Conservation (phyloP, 1,139 yeast genomes). For the Pichia sp. region DNA sequence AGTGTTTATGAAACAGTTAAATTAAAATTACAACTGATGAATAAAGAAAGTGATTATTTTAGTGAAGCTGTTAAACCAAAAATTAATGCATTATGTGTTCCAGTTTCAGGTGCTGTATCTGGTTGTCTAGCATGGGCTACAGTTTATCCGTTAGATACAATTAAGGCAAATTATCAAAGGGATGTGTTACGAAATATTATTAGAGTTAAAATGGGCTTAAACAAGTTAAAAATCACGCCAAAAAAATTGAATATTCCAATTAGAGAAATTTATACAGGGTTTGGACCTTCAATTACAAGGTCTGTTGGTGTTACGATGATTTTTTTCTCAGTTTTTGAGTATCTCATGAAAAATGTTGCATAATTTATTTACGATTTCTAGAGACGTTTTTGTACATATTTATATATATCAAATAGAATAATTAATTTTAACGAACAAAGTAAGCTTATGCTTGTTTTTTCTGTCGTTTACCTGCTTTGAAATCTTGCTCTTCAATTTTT, state of each 20-base stretch:
- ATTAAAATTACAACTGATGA: slow-evolving; percentile 34
- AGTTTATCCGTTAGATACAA: slow-evolving; percentile 76
- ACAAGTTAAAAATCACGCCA: slow-evolving; percentile 31
- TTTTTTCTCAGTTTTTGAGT: slow-evolving; percentile 69
- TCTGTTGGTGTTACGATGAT: slow-evolving; percentile 70
- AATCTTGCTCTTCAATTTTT: slow-evolving; percentile 30
- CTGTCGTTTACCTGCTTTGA: slow-evolving; percentile 19
- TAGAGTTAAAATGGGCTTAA: slow-evolving; percentile 41
- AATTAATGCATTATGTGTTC: slow-evolving; percentile 22
- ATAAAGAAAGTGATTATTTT: slow-evolving; percentile 6
- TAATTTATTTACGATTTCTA: too few relatives aligned
- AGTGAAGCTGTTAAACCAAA: slow-evolving; percentile 3
- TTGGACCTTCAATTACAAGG: slow-evolving; percentile 66
- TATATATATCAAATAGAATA: too few relatives aligned
- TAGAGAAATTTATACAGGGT: slow-evolving; percentile 61
- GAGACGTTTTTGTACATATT: too few relatives aligned
- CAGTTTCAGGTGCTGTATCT: slow-evolving; percentile 73
- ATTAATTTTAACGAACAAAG: too few relatives aligned
- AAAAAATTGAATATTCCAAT: slow-evolving; percentile 34
- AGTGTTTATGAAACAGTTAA: slow-evolving; percentile 70
- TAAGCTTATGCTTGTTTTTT: slow-evolving; percentile 13
- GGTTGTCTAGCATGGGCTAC: slow-evolving; percentile 70
- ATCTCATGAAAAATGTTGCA: slow-evolving; percentile 48
- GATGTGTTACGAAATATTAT: slow-evolving; percentile 66
- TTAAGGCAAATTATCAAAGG: slow-evolving; percentile 67